phyloP scores from a whole-genome alignment of 305 asterid species.

The Ilex paraguariensis region DNA sequence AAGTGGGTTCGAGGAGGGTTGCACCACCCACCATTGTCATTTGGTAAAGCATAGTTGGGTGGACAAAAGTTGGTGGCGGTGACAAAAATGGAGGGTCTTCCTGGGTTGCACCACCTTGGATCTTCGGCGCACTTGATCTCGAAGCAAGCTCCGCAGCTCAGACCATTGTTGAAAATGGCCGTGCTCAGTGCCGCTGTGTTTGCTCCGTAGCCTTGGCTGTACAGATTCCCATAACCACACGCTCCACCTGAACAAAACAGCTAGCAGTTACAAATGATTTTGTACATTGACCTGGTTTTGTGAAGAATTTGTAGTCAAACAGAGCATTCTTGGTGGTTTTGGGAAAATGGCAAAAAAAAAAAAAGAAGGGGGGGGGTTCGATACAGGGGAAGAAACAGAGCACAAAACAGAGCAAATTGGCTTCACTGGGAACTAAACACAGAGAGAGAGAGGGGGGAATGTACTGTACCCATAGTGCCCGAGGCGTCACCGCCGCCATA shows the following conservation, averaged over 20 bases:
- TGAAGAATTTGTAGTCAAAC: neutral
- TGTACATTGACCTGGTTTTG: slow-evolving; percentile 2
- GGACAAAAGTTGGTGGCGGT: slow-evolving; percentile 61
- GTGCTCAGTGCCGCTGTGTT: slow-evolving; percentile 78
- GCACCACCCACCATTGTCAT: slow-evolving; percentile 63
- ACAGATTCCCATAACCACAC: slow-evolving; percentile 67
- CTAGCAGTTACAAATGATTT: neutral
- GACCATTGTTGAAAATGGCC: slow-evolving; percentile 57
- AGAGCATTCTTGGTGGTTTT: too few species aligned
- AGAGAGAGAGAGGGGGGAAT: neutral
- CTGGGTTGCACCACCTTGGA: slow-evolving; percentile 39
- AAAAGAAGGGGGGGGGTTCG: too few species aligned
- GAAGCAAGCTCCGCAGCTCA: slow-evolving; percentile 75
- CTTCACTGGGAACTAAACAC: too few species aligned
- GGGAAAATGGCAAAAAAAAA: too few species aligned
- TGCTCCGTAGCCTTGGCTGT: slow-evolving; percentile 76
- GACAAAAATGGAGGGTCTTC: slow-evolving; percentile 40
- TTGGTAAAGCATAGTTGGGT: slow-evolving; percentile 46
- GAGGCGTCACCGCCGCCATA: slow-evolving; percentile 34
- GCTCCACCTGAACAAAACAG: slow-evolving; percentile 44
- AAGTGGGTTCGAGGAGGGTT: slow-evolving; percentile 54
- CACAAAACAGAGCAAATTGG: too few species aligned
- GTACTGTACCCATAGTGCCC: slow-evolving; percentile 28
- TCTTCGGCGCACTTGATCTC: slow-evolving; percentile 44
- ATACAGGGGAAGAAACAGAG: too few species aligned